phyloP scores from a whole-genome alignment of 306 rosid species.

The Rubus parviflorus region DNA sequence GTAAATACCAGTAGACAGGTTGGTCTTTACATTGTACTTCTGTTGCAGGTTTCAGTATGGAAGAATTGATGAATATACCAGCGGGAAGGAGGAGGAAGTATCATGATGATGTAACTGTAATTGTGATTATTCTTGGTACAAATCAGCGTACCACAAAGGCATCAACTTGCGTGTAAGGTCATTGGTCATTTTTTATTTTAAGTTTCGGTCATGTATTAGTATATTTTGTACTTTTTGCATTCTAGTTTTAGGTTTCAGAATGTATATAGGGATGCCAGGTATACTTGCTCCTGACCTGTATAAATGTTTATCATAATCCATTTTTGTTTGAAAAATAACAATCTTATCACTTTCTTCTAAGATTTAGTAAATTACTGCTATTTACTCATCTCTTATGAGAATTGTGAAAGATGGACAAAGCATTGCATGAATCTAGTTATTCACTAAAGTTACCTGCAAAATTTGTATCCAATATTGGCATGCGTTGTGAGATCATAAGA shows the following conservation, averaged over 20 bases:
- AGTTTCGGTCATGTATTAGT: not conserved
- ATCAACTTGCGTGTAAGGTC: slow-evolving; percentile 53
- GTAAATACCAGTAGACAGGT: not conserved
- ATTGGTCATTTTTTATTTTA: slow-evolving; percentile 17
- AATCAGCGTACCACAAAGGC: slow-evolving; percentile 93
- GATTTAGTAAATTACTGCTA: not conserved
- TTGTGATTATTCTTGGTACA: slow-evolving; percentile 80
- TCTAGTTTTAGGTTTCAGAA: slow-evolving; percentile 4
- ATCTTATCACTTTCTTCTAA: not conserved
- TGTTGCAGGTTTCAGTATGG: slow-evolving; percentile 79
- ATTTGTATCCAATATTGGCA: not conserved
- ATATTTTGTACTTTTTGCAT: not conserved
- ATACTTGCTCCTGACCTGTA: slow-evolving; percentile 6
- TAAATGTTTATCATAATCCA: slow-evolving; percentile 6
- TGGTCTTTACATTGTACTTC: not conserved
- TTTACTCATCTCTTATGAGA: not conserved
- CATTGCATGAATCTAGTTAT: not conserved
- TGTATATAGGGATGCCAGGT: slow-evolving; percentile 29
- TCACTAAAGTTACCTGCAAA: not conserved
- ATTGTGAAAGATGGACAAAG: not conserved
- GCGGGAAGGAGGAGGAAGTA: slow-evolving; percentile 93
- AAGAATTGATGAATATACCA: slow-evolving; percentile 86
- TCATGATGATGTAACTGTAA: slow-evolving; percentile 95
- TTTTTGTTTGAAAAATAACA: slow-evolving; percentile 14
- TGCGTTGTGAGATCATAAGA: not conserved